Base-by-base conservation (phyloP, 225 moss, liverwort and hornwort species). In the Polytrichum formosum region DNA sequence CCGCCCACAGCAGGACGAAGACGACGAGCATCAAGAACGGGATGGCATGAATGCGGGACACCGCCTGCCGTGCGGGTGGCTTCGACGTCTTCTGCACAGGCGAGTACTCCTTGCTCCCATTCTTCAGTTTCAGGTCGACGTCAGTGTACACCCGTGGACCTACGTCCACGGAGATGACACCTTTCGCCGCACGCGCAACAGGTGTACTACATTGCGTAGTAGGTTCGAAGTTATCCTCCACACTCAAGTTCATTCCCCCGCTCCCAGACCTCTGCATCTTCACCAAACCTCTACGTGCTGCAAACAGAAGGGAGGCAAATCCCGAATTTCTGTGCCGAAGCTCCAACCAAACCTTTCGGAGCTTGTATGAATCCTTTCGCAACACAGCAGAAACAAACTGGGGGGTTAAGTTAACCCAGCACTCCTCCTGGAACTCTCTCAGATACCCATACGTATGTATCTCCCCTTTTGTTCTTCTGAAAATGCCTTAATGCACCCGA, bases 1-100 rank as follows among this genome's bases (percentile, higher is more conserved):
- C 67, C 3, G 79, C 79, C 85, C 85, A 85, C 16, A 85, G 67
- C 63, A 85, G 28, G 26, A 85, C 67, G 73, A 79, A 85, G 1
- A 85, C 81, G 19, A 85, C 5, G 59, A 85, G 31, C 71, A 85
- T 56, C 71, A 85, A 46, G 68, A 82, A 53, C 6, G 85, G 85
- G 53, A 85, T 85, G 5, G 73, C 65, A 67, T 85, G 85, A 23
- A 85, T 76, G 65, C 76, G 75, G 33, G 74, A 74, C 63, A 79
- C 33, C 21, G 62, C 2, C 67, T 78, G 78, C 26, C 70, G 64
- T 1, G 77, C 64, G 56, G 61, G 4, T 1, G 31, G 4, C 46
- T 16, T 46, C 13, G 13, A 46, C 46, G 13, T 13, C 55, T 84
- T 84, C 73, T 75, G 81, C 5, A 64, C 27, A 1, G 80, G 80